phyloP scores from a whole-genome alignment of 148 eudicot species.

The Chenopodium quinoa region DNA sequence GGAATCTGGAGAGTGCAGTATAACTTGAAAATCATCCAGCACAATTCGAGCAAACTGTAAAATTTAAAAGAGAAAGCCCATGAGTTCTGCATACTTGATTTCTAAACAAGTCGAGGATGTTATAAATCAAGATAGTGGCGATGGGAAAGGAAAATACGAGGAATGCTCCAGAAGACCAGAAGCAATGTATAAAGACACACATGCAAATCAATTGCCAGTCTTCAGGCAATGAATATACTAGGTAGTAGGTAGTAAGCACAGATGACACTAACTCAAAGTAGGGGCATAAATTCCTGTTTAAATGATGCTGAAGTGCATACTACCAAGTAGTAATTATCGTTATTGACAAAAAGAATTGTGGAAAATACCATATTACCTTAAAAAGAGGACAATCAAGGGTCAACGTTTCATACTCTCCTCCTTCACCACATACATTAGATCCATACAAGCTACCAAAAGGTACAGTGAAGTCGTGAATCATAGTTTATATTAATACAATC shows the following conservation, averaged over 20 bases:
- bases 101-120: too few species aligned
- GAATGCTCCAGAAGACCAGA: background rate
- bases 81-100: background rate
- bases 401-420: constrained; percentile 96
- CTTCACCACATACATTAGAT: constrained; percentile 96
- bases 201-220: background rate
- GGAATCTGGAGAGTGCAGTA: constrained; percentile 79
- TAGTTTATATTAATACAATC: background rate
- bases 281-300: background rate
- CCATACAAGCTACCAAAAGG: constrained; percentile 70
- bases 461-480: background rate
- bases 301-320: background rate
- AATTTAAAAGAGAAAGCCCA: constrained; percentile 5
- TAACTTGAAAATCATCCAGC: constrained; percentile 73
- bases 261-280: background rate
- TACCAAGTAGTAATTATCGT: background rate
- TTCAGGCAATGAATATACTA: background rate
- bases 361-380: constrained; percentile 45
- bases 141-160: background rate
- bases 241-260: background rate
- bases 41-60: constrained; percentile 86
- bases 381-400: constrained; percentile 97
- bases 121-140: background rate
- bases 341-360: constrained; percentile 6
- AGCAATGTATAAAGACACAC: background rate